Evolutionary conservation across 768 basidiomycete species (phyloP), one percentile per base, ranked within the genome.

Genomic region (Boletellus ananas): DNA sequence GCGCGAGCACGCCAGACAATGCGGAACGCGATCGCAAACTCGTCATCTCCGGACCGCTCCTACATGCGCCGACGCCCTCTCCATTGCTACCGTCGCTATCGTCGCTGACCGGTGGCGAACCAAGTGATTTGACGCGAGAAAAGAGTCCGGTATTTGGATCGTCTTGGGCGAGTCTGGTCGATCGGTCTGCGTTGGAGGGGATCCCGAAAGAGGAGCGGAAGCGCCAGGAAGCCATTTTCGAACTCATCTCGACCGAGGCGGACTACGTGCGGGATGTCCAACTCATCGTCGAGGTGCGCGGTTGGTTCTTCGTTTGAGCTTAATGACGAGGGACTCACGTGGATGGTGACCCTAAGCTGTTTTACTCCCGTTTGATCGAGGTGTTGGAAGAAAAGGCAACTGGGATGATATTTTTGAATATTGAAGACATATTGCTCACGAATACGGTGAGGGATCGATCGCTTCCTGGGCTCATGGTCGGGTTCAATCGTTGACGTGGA

Each of bases 221-320:
- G 51, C 78, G 94, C 47, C 95, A 97, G 69, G 95, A 98, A 75
- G 87, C 90, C 0, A 95, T 96, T 45, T 98, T 97, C 58, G 95
- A 99, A 70, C 76, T 98, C 45, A 95, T 98, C 57, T 78, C 79
- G 6, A 98, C 95, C 0, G 95, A 99, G 66, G 78, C 76, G 8
- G 81, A 88, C 0, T 99, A 96, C 60, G 92, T 97, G 39, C 79
- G 92, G 20, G 90, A 94, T 64, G 68, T 97, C 25, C 95, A 99
- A 61, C 76, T 95, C 29, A 84, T 94, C 52, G 91, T 97, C 17
- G 89, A 90, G 79, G 94, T 90, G 50, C 41, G 76, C 43, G 34
- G 70, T 20, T 49, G 16, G 21, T 14, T 25, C 21, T 27, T 10
- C 4, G 34, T 40, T 10, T 31, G 9, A 18, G 6, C n/a, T 20